A percentile compares a stretch with the other conserved stretches of the same genome.
phyloP scores from a whole-genome alignment of 1,284 basidiomycete species.

The Leccinum pallidistipes region DNA sequence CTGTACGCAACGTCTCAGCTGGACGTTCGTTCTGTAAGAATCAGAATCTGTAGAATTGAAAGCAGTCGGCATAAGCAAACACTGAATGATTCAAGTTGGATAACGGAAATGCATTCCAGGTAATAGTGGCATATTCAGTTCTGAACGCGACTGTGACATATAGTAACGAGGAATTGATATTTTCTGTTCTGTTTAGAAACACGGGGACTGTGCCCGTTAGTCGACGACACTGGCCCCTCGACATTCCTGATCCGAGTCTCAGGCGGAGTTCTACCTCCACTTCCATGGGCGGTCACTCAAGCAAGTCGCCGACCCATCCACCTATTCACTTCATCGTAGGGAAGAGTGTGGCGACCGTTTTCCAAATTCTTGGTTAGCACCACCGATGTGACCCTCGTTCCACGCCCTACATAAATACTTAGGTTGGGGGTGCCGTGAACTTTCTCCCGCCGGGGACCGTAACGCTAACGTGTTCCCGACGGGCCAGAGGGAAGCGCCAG shows the following conservation, averaged over 20 bases:
- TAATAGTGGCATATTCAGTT: no score
- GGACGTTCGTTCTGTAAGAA: no score
- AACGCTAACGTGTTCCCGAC: not conserved
- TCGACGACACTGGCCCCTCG: not conserved
- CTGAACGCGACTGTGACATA: no score
- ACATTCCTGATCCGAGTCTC: not conserved
- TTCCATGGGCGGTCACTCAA: not conserved
- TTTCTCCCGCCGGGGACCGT: not conserved
- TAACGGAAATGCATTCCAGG: no score
- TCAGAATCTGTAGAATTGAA: no score
- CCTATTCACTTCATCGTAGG: not conserved
- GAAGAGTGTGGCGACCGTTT: not conserved
- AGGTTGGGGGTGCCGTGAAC: not conserved
- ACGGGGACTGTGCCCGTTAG: not conserved
- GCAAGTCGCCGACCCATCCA: not conserved
- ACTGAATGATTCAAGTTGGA: no score
- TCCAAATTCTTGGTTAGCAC: not conserved
- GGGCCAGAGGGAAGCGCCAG: not conserved
- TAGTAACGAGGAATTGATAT: not conserved
- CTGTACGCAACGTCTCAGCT: no score
- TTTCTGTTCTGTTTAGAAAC: not conserved
- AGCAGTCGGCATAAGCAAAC: no score
- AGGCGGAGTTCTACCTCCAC: not conserved
- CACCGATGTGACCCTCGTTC: not conserved
- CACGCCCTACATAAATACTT: not conserved